Evolutionary conservation across 176 grass and related monocot genomes (phyloP), one percentile per base, ranked within the genome.

Genomic region (Aegilops bicornis): DNA sequence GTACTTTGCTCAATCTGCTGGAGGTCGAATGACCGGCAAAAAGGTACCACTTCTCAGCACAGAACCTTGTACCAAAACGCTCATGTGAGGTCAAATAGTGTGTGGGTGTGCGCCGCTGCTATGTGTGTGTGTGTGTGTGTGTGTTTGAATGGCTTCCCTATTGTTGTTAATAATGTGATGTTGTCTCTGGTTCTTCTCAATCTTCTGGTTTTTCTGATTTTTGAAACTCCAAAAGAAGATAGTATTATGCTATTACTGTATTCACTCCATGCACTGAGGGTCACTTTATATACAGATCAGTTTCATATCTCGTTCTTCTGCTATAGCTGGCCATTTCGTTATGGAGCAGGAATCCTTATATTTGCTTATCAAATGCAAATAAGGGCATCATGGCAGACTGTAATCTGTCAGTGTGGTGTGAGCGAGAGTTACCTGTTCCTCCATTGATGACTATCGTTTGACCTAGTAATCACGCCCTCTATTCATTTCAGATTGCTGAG

Each of bases 1-100:
- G 27, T 98, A 98, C 88, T 98, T 98, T 80, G 97, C 92, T 32
- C 97, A 98, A 68, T 88, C 86, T 69, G 94, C 97, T 85, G 97
- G 97, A 84, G 97, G 97, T 20, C 82, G 92, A 87, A 92, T 98
- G 85, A 98, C 96, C 50, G 97, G 97, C 27, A 95, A 92, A 91
- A 96, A 92, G 97, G 97, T 96, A 64, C 3, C 8, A 20, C 39
- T 48, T 79, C 19, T 64, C n/a, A 63, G 35, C 16, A 79, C 6
- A 27, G 7, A 30, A 31, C 6, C 61, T 45, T 66, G 20, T 43
- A 66, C 24, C 2, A 40, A 54, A 71, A 31, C 3, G 64, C 74
- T 64, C 9, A 39, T 9, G 2, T 48, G 17, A 23, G 10, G n/a
- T 65, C 13, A 8, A n/a, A 31, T 60, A 43, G 31, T 7, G 43